A percentile compares a stretch with the other conserved stretches of the same genome.
phyloP scores from a whole-genome alignment of 2,329 filamentous ascomycete species.

The Beauveria rudraprayagi region DNA sequence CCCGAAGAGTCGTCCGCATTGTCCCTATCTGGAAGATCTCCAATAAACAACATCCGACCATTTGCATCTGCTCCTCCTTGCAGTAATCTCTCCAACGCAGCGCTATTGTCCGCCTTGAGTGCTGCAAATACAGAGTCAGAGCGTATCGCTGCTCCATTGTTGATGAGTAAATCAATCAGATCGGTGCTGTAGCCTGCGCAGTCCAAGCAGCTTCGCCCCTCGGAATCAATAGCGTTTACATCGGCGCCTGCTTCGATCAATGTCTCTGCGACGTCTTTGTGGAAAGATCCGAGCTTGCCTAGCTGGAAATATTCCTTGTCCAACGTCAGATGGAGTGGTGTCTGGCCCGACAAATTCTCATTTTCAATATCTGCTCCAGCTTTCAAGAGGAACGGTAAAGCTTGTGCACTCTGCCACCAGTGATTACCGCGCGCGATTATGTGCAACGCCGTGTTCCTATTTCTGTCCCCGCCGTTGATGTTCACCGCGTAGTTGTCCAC shows the following conservation, averaged over 20 bases:
- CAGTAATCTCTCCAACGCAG: background rate
- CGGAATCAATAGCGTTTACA: conserved; percentile 6
- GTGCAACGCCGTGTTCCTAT: background rate
- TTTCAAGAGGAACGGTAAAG: conserved; percentile 12
- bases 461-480: background rate
- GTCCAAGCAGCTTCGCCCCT: conserved; percentile 12
- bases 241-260: conserved; percentile 9
- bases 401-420: conserved; percentile 15
- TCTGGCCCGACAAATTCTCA: conserved; percentile 1
- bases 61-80: background rate
- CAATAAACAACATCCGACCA: background rate
- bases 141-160: conserved; percentile 3
- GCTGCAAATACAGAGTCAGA: conserved; percentile 6
- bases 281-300: background rate
- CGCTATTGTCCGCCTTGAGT: background rate
- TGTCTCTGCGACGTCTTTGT: conserved; percentile 1
- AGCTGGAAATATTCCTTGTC: background rate
- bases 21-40: background rate
- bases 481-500: conserved; percentile 6
- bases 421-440: background rate
- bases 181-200: conserved; percentile 2
- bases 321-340: conserved; percentile 12
- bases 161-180: conserved; percentile 1
- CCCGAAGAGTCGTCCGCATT: background rate
- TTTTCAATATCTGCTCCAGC: conserved; percentile 5